Evolutionary conservation across 106 monocot species (phyloP), one percentile per base, ranked within the genome.

Genomic region (Dendrobium chrysotoxum): DNA sequence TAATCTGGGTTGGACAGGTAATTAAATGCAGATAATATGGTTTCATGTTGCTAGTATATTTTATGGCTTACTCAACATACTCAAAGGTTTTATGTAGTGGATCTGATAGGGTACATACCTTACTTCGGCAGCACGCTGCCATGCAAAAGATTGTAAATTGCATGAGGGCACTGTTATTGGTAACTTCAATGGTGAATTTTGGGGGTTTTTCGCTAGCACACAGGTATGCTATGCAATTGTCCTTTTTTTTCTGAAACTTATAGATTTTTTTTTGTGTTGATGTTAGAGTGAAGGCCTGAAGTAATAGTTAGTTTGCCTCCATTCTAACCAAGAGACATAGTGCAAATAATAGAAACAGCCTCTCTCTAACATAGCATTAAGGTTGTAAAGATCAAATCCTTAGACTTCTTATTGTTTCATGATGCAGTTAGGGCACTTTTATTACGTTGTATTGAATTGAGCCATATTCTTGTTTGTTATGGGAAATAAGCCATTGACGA

Each of bases 1-100:
- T 95, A 80, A 92, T 99, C 66, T 95, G 98, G 98, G 98, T 99
- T 79, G 94, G 92, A 21, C 89, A 99, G 98, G 97, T 98, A 58
- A 39, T 75, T 26, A 7, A 28, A 10, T 40, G 20, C 4, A 26
- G 70, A 31, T 41, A 23, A 23, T 74, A 7, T 21, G 21, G 1
- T 74, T 74, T 42, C 74, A 74, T 42, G 39, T 71, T 71, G 21
- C 39, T 74, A 70, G 35, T 31, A 25, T 46, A 20, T 5, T 76
- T 47, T 50, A 9, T 46, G 16, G 45, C 50, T 61, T 61, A 61
- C 47, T 74, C 28, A 4, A 26, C 40, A 45, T 47, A 13, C 46
- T 20, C 57, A 78, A 57, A 55, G 30, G 38, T 42, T 79, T 65
- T 39, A 26, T 65, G 26, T 38, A 78, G 23, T 40, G 47, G 70